Evolutionary conservation across 2,329 filamentous ascomycete species (phyloP), one percentile per base, ranked within the genome.

Genomic region (Trichoderma atroviride): DNA sequence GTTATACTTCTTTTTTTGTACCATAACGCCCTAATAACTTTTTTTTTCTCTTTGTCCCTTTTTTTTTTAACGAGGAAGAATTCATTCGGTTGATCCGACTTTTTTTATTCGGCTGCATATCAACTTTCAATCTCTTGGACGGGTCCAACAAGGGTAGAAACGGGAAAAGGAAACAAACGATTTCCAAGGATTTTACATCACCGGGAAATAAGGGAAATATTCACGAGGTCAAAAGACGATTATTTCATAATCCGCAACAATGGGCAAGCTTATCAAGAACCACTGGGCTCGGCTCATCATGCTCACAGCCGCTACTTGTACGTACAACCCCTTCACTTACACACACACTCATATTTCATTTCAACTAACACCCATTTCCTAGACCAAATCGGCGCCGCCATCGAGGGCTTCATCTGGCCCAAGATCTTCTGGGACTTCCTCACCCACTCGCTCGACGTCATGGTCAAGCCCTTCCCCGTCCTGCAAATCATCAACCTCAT

Each of bases 251-350:
- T 70, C 67, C 29, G 65, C 63, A 80, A 83, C 74, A 72, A 99
- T 99, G 96, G 96, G 96, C 81, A 96, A 91, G 83, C 90, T 99
- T 79, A 98, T 99, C 85, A 99, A 99, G 87, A 98, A 98, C 85
- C 96, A 99, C 85, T 97, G 93, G 93, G 96, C 94, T 75, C 91
- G 96, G 71, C 90, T 99, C 77, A 96, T 99, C 78, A 87, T 97
- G 81, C 85, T 99, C 79, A 93, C 92, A 33, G 93, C 96, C 47
- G 91, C 93, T 73, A 81, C 84, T 69, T 94, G 92, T 94, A 88
- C 71, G 84, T 83, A 35, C 13, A 35, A 35, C 19, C 14, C 14
- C 5, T n/a, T 27, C 22, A 43, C 40, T 43, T 43, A 43, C 40
- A 43, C 16, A 14, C n/a, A 40, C 37, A n/a, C 3, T 16, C 13